Percentiles rank a stretch among this genome's conserved stretches.
Conservation (phyloP, 208 protist species). For the Leptomonas seymouri region DNA sequence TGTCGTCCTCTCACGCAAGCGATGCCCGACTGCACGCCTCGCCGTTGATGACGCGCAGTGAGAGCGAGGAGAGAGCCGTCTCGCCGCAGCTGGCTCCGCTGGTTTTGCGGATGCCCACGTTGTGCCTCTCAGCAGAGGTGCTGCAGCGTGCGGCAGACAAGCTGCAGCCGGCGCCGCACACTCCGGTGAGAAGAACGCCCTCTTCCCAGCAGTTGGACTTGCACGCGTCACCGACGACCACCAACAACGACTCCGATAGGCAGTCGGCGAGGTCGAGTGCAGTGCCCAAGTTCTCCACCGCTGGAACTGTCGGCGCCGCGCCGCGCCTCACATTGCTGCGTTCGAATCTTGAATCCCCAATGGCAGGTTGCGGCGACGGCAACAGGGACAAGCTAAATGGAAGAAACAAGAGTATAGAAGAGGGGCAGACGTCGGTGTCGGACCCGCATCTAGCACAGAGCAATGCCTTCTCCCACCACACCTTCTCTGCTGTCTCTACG, state of each 20-base stretch:
- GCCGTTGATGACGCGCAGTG: conserved; percentile 9
- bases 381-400: conserved; percentile 14
- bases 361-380: not conserved
- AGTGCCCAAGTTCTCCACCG: not conserved
- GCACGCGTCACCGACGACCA: not conserved
- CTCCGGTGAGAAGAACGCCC: not conserved
- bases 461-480: conserved; percentile 26
- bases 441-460: conserved; percentile 6
- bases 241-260: not conserved
- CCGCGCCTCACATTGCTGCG: conserved; percentile 4
- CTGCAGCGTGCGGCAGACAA: conserved; percentile 16
- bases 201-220: not conserved
- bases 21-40: conserved; percentile 4
- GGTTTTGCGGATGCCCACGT: conserved; percentile 5
- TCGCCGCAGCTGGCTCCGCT: conserved; percentile 6
- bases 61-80: conserved; percentile 3
- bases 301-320: not conserved
- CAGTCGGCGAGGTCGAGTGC: not conserved
- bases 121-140: conserved; percentile 19
- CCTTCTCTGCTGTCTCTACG: conserved; percentile 30
- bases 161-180: not conserved
- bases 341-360: not conserved
- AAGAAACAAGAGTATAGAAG: conserved; percentile 8
- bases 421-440: not conserved
- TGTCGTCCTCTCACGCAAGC: conserved; percentile 13